These are phyloP conservation scores for Marasmius tenuissimus DNA, from an alignment of 1,284 basidiomycete species.

Conservation along the genomic window DNA sequence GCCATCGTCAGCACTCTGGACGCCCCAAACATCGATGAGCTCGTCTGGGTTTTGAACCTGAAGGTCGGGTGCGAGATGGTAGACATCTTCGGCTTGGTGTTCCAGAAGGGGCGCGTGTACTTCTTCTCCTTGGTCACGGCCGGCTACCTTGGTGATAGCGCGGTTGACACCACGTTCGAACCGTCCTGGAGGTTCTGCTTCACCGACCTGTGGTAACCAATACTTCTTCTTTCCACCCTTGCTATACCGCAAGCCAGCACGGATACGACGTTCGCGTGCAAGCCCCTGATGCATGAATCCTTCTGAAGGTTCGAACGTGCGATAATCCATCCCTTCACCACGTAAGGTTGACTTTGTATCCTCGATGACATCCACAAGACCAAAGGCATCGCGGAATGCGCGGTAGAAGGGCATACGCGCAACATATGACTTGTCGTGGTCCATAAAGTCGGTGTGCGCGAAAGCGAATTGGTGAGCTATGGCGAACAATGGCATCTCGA, in stretches of 20 bases:
- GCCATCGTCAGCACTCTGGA: slow-evolving; percentile 47
- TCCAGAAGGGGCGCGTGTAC: slow-evolving; percentile 78
- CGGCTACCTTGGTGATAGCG: slow-evolving; percentile 42
- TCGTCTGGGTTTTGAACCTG: slow-evolving; percentile 37
- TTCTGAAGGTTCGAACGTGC: slow-evolving; percentile 94
- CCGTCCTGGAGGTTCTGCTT: slow-evolving; percentile 33
- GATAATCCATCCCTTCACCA: slow-evolving; percentile 92
- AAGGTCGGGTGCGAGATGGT: slow-evolving; percentile 65
- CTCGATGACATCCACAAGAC: slow-evolving; percentile 83
- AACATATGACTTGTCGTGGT: slow-evolving; percentile 63
- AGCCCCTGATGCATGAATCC: slow-evolving; percentile 87
- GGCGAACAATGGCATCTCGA: slow-evolving; percentile 98
- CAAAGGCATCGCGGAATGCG: slow-evolving; percentile 87
- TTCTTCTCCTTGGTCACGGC: slow-evolving; percentile 52
- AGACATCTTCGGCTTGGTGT: slow-evolving; percentile 62
- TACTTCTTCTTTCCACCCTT: slow-evolving; percentile 88
- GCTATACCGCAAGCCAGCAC: slow-evolving; percentile 88
- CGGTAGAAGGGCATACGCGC: slow-evolving; percentile 87
- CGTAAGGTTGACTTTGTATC: slow-evolving; percentile 84
- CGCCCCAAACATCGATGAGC: slow-evolving; percentile 34
- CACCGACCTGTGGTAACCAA: slow-evolving; percentile 76
- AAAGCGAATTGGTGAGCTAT: slow-evolving; percentile 92
- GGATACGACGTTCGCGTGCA: slow-evolving; percentile 80
- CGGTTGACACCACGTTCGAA: slow-evolving; percentile 42
- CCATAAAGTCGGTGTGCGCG: slow-evolving; percentile 82